Evolutionary conservation across 225 moss, liverwort and hornwort species (phyloP).

Genomic region (Neckera pumila): DNA sequence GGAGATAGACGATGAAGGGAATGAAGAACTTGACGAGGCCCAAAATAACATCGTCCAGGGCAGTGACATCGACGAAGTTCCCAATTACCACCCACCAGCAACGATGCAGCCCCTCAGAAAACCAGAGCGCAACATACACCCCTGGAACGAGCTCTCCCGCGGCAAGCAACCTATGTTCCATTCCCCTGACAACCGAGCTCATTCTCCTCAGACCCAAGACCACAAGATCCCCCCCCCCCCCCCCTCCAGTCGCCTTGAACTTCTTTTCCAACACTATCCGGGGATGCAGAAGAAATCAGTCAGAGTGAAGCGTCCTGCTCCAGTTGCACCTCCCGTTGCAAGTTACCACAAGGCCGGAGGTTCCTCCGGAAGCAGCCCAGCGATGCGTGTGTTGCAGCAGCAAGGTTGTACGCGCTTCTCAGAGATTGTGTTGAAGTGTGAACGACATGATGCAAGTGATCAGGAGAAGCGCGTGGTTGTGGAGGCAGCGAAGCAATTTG

Average conservation of each 20-base stretch:
- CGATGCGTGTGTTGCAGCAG: background rate
- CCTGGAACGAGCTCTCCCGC: background rate
- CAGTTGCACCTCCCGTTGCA: background rate
- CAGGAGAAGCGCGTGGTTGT: background rate
- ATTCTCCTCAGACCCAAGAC: background rate
- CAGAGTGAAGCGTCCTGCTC: background rate
- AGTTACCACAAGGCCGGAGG: background rate
- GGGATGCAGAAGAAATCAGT: background rate
- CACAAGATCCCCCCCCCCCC: too few species aligned
- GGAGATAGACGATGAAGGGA: background rate
- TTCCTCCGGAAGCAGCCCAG: background rate
- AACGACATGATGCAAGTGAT: background rate
- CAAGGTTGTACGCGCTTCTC: constrained; percentile 8
- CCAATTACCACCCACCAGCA: background rate
- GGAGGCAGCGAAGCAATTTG: background rate
- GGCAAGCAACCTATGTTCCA: background rate
- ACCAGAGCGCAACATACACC: background rate
- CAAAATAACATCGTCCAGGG: too few species aligned
- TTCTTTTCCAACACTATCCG: background rate
- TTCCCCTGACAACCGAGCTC: background rate
- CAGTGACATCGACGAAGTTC: background rate
- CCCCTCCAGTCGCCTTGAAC: background rate
- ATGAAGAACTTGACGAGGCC: background rate
- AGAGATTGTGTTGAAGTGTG: background rate
- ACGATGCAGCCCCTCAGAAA: background rate